These are phyloP conservation scores for Eucommia ulmoides DNA, from an alignment of 257 asterid species.

Conservation along the genomic window DNA sequence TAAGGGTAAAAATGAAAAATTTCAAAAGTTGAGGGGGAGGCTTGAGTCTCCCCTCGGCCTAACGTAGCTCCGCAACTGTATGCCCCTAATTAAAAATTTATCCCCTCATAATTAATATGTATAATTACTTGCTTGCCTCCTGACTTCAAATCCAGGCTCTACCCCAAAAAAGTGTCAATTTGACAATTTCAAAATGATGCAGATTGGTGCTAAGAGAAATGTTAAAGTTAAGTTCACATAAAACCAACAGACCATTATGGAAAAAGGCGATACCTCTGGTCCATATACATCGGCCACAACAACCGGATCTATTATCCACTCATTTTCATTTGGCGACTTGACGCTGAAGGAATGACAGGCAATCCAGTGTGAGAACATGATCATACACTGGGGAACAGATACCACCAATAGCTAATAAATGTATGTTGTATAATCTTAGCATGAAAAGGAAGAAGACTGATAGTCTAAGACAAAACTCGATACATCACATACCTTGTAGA, in stretches of 20 bases:
- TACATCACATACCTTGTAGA: slow-evolving; percentile 54
- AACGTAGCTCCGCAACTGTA: no score
- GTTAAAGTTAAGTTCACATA: no score
- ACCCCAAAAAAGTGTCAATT: no score
- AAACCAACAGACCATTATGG: no score
- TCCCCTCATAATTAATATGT: no score
- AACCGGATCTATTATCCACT: slow-evolving; percentile 90
- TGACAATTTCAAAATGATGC: no score
- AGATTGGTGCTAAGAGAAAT: no score
- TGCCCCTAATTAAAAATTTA: not conserved
- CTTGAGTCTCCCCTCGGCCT: no score
- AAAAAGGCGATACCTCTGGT: slow-evolving; percentile 56
- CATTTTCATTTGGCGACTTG: slow-evolving; percentile 63
- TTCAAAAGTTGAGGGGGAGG: no score
- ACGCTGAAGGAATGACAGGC: slow-evolving; percentile 31
- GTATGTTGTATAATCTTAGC: not conserved
- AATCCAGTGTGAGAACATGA: slow-evolving; percentile 11
- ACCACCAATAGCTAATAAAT: not conserved
- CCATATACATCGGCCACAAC: slow-evolving; percentile 77
- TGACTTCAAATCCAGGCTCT: no score
- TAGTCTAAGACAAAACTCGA: slow-evolving; percentile 4
- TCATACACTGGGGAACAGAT: slow-evolving; percentile 1
- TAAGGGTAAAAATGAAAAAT: no score
- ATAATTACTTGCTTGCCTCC: no score
- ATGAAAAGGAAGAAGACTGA: not conserved